phyloP scores from a whole-genome alignment of 2,329 filamentous ascomycete species.

The Neoascochyta sp. region DNA sequence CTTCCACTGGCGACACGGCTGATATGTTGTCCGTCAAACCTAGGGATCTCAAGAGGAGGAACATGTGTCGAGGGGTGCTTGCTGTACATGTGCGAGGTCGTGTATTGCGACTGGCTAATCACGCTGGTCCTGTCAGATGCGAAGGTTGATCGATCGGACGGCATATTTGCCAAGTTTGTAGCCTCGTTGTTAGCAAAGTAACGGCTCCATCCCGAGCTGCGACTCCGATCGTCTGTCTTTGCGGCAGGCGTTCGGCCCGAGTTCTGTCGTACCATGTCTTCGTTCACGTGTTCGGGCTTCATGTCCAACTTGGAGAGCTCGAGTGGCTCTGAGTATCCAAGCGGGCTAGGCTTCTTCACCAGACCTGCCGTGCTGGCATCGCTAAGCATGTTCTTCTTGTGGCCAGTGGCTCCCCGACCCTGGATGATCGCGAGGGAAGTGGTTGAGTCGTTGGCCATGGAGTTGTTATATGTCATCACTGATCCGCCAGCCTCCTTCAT shows the following conservation, averaged over 20 bases:
- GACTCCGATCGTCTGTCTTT: constrained; percentile 27
- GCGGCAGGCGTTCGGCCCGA: constrained; percentile 23
- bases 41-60: constrained; percentile 57
- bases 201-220: constrained; percentile 71
- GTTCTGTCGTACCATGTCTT: constrained; percentile 37
- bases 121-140: constrained; percentile 40
- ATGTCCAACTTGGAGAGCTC: constrained; percentile 47
- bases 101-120: constrained; percentile 42
- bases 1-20: constrained; percentile 66
- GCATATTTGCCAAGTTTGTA: constrained; percentile 54
- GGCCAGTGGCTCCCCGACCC: constrained; percentile 52
- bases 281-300: constrained; percentile 29
- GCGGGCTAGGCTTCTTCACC: constrained; percentile 52
- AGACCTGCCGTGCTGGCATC: constrained; percentile 58
- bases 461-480: constrained; percentile 30
- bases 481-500: constrained; percentile 51
- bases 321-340: constrained; percentile 41
- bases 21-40: constrained; percentile 58
- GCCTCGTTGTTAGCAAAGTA: constrained; percentile 73
- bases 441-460: constrained; percentile 34
- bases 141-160: constrained; percentile 49
- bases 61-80: constrained; percentile 64
- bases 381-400: constrained; percentile 54
- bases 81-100: constrained; percentile 54
- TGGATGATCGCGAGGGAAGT: constrained; percentile 49